Evolutionary conservation across 495 filamentous ascomycete species (phyloP).

Genomic region (Friedmanniomyces endolithicus): DNA sequence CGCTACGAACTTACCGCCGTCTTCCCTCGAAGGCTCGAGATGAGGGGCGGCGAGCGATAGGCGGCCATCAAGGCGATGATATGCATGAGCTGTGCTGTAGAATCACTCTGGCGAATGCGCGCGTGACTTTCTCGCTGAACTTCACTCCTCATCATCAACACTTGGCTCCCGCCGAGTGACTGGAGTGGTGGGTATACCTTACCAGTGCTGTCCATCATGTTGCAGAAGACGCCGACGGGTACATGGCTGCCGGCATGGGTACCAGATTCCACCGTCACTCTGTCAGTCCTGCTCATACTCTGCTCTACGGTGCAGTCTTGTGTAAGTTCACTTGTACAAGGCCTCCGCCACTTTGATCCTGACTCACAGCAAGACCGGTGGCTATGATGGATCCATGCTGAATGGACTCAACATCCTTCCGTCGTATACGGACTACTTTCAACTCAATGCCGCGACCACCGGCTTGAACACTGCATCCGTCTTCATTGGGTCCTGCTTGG

Average conservation of each 20-base stretch:
- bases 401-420: conserved; percentile 43
- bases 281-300: conserved; percentile 34
- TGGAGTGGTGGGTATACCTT: too few species aligned
- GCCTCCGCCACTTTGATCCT: not conserved
- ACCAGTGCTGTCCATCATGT: too few species aligned
- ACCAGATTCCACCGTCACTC: conserved; percentile 33
- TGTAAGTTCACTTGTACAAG: conserved; percentile 18
- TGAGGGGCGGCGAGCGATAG: too few species aligned
- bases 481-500: conserved; percentile 35
- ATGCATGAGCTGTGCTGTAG: too few species aligned
- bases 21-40: too few species aligned
- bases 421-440: conserved; percentile 39
- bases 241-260: conserved; percentile 45
- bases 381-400: conserved; percentile 37
- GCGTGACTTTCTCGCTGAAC: too few species aligned
- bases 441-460: conserved; percentile 33
- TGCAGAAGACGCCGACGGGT: conserved; percentile 29
- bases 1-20: too few species aligned
- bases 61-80: too few species aligned
- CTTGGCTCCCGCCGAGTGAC: too few species aligned
- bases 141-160: too few species aligned
- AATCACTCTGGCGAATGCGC: too few species aligned
- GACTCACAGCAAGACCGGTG: conserved; percentile 24
- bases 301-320: conserved; percentile 39
- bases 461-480: conserved; percentile 39